These are phyloP conservation scores for Saccharomycopsis selenospora DNA, from an alignment of 805 yeast species.

Conservation along the genomic window DNA sequence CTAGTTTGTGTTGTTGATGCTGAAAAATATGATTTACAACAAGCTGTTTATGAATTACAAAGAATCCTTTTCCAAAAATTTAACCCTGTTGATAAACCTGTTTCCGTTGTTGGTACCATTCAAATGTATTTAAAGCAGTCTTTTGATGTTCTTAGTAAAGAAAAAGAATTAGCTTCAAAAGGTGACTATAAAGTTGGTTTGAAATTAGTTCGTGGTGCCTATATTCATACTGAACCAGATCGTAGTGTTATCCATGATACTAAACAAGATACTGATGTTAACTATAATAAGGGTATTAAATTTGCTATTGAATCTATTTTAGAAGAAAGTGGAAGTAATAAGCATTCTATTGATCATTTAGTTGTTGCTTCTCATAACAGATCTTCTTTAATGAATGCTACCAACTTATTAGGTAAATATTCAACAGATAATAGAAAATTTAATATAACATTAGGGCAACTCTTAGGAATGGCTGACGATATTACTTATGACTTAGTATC, in stretches of 20 bases:
- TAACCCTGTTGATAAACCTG: slow-evolving; percentile 51
- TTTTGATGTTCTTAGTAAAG: slow-evolving; percentile 49
- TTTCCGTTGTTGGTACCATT: slow-evolving; percentile 80
- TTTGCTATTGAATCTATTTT: slow-evolving; percentile 54
- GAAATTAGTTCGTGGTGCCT: slow-evolving; percentile 93
- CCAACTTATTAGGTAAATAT: slow-evolving; percentile 40
- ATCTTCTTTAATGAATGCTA: slow-evolving; percentile 66
- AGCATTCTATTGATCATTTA: slow-evolving; percentile 59
- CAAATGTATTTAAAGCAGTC: slow-evolving; percentile 86
- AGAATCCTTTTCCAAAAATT: slow-evolving; percentile 67
- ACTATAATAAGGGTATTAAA: slow-evolving; percentile 65
- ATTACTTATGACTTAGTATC: slow-evolving; percentile 68
- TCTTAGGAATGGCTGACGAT: slow-evolving; percentile 93
- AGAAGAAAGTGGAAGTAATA: slow-evolving; percentile 29
- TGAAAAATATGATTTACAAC: slow-evolving; percentile 80
- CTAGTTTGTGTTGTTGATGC: slow-evolving; percentile 83
- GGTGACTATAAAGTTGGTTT: slow-evolving; percentile 66
- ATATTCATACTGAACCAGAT: slow-evolving; percentile 80
- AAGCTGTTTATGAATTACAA: slow-evolving; percentile 87
- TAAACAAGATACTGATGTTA: slow-evolving; percentile 72
- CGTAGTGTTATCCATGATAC: slow-evolving; percentile 67
- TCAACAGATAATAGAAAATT: slow-evolving; percentile 31
- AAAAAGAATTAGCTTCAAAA: slow-evolving; percentile 56
- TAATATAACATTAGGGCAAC: slow-evolving; percentile 80
- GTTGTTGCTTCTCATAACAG: slow-evolving; percentile 90